Evolutionary conservation across 768 basidiomycete genomes (phyloP).

Genomic region (Clitopilus hobsonii): DNA sequence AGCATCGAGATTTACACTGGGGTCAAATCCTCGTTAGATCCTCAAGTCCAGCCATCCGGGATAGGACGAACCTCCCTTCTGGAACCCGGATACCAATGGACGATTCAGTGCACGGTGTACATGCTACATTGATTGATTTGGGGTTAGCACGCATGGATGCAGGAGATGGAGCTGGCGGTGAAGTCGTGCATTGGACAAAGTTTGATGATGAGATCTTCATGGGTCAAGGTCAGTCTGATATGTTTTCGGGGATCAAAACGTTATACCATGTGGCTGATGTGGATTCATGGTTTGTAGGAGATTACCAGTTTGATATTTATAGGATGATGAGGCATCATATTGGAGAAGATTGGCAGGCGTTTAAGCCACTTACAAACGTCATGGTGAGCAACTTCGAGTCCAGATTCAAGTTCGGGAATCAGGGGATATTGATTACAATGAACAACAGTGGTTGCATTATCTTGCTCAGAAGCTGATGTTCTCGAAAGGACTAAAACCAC

Average conservation of each 20-base stretch:
- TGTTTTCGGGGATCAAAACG: too few relatives aligned
- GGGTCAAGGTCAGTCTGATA: constrained; percentile 63
- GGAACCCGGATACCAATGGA: constrained; percentile 57
- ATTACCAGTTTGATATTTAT: constrained; percentile 94
- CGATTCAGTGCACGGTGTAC: constrained; percentile 57
- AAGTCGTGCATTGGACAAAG: constrained; percentile 65
- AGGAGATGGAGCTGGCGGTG: constrained; percentile 38
- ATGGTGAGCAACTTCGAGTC: constrained; percentile 52
- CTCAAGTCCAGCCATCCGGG: constrained; percentile 15
- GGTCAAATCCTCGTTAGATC: constrained; percentile 89
- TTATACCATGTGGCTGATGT: too few relatives aligned
- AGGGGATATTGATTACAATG: constrained; percentile 6
- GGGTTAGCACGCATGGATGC: constrained; percentile 85
- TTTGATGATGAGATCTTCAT: constrained; percentile 90
- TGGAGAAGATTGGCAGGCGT: constrained; percentile 65
- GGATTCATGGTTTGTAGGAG: too few relatives aligned
- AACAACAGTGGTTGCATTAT: constrained; percentile 85
- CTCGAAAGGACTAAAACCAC: constrained; percentile 61
- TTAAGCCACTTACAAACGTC: constrained; percentile 81
- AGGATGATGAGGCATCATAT: constrained; percentile 74
- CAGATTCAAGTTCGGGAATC: not conserved
- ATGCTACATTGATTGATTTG: constrained; percentile 88
- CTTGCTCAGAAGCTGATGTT: constrained; percentile 67
- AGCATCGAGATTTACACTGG: constrained; percentile 99
- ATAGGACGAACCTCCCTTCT: constrained; percentile 23